Base-by-base conservation (phyloP, 1,284 basidiomycete genomes). In the Anthracocystis panici-leucophaei region DNA sequence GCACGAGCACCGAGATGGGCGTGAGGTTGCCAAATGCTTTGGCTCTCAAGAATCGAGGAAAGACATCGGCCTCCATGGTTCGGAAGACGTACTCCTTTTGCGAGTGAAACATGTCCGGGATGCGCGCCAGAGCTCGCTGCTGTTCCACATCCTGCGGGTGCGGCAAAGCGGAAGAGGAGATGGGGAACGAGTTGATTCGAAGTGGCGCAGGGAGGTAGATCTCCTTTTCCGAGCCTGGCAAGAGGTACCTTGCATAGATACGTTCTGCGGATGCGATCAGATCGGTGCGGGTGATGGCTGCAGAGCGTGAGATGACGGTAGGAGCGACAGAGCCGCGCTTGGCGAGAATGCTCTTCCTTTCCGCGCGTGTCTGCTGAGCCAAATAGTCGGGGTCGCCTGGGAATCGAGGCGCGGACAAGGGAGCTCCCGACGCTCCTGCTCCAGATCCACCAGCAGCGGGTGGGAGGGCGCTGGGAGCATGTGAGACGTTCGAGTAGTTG, bases 21-120 rank as follows among this genome's bases (percentile, higher is more conserved):
- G 95, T 97, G 61, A 99, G 87, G 86, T 99, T 99, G 44, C 94
- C 94, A 84, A 98, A 99, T 10, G 95, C 95, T 87, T 99, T 99
- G 5, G 93, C 91, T 61, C 96, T 90, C 58, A 99, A 87, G 89
- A 99, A 99, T 4, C 95, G 90, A 5, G 84, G 82, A 88, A 96
- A 98, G n/a, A 93, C 93, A 82, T 97, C 95, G 86, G 95, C 92
- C 85, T 97, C 95, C 91, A 97, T 96, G 5, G 94, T 94, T 58
- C 93, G 89, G 89, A 96, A 97, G 82, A 95, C 94, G 84, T 97
- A 84, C 83, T 97, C 93, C 88, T 99, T 98, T 87, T 98, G 96
- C 2, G 91, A 88, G 85, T 98, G 94, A 88, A 97, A 99, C 88
- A 98, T 92, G 86, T 98, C 96, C 12, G 96, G 95, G 46, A 99